A percentile compares a stretch with the other conserved stretches of the same genome.
phyloP scores from a whole-genome alignment of 495 filamentous ascomycete genomes.

The Parathielavia hyrcaniae region DNA sequence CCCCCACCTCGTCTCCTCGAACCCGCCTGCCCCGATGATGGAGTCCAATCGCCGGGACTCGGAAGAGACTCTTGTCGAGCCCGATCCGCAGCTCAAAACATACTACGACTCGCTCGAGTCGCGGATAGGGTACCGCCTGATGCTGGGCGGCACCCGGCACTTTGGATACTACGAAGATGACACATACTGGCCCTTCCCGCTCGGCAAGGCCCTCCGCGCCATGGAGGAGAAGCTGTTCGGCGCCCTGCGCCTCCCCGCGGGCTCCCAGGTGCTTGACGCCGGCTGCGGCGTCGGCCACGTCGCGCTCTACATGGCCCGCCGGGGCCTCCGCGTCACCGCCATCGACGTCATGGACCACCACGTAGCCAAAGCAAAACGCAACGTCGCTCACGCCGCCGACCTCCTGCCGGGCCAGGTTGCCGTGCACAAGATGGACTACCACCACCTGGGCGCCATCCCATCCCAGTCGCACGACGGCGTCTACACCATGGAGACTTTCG shows the following conservation, averaged over 20 bases:
- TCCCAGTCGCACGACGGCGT: conserved; percentile 44
- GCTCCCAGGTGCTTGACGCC: conserved; percentile 46
- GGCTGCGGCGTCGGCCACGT: conserved; percentile 49
- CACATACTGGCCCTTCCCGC: conserved; percentile 48
- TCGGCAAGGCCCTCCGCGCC: conserved; percentile 34
- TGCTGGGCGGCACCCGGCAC: conserved; percentile 48
- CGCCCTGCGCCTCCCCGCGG: conserved; percentile 32
- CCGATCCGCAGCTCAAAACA: conserved; percentile 17
- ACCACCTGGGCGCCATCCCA: conserved; percentile 42
- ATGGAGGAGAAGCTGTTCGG: conserved; percentile 48
- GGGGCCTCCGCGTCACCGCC: conserved; percentile 38
- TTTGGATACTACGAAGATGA: conserved; percentile 46
- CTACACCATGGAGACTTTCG: conserved; percentile 56
- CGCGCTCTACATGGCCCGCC: conserved; percentile 42
- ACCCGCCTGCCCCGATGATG: not conserved
- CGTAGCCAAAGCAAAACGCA: conserved; percentile 39
- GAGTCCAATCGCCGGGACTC: not conserved
- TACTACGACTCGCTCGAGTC: conserved; percentile 42
- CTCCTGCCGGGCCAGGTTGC: conserved; percentile 36
- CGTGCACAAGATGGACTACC: conserved; percentile 47
- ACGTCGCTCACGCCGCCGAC: conserved; percentile 34
- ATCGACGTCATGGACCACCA: conserved; percentile 52
- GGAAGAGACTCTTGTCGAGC: not conserved
- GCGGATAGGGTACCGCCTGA: conserved; percentile 43
- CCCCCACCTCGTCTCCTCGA: too few species aligned